Base-by-base conservation (phyloP, 2,329 filamentous ascomycete species). In the Colletotrichum sp. region DNA sequence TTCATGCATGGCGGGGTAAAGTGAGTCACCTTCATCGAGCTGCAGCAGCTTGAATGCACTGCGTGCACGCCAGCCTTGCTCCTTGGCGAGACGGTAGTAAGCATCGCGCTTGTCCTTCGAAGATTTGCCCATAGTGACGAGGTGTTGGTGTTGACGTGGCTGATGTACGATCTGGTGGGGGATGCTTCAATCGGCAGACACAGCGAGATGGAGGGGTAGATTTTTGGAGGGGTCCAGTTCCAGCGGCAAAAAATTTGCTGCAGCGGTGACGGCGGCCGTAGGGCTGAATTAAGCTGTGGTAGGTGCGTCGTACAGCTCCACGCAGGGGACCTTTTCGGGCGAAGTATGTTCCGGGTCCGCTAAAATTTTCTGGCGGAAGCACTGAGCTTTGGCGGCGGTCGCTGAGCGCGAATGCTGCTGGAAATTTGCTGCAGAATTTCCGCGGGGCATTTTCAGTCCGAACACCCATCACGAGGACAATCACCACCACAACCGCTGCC, bases 81-180 rank as follows among this genome's bases (percentile, higher is more conserved):
- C 97, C 87, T 99, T 99, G 21, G 97, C 97, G 10, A 99, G 94
- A 70, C 97, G 92, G 83, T 99, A 99, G 87, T 99, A 99, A 62
- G 96, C 96, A 85, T 99, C 97, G 69, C 97, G 95, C 87, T 99
- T 99, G 83, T 99, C 97, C 86, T 99, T 99, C 64, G 96, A 99
- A 2, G 97, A 98, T 85, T 99, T 99, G 2, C 96, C 96, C 96
- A 98, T 85, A 13, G 6, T 44, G 63, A 69, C 21, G 55, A 8
- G 71, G 24, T 36, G 12, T 21, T 55, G 5, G 26, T 49, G 7
- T 24, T 6, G 10, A 32, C 2, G 24, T 59, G 24, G 16, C 28
- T 62, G 60, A 32, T 26, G 18, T 10, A 18, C 24, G 59, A 34
- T 36, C 26, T 52, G 21, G 30, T 32, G 59, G 66, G 64, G 69